Evolutionary conservation across 345 rosid genomes (phyloP).

Genomic region (Euphorbia lathyris): DNA sequence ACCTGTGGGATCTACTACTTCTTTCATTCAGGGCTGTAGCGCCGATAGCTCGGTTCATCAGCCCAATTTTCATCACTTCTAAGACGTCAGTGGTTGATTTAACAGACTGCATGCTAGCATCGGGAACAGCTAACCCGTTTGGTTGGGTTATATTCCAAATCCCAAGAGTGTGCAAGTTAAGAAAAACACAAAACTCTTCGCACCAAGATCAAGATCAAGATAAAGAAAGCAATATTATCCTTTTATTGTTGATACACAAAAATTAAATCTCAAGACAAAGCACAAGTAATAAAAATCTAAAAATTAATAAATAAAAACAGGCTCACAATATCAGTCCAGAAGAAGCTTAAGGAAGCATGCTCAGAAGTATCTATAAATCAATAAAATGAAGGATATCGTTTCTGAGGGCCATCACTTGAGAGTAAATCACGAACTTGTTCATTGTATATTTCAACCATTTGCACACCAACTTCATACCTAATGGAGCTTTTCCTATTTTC

Average conservation of each 20-base stretch:
- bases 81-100: slow-evolving; percentile 79
- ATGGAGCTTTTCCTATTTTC: slow-evolving; percentile 63
- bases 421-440: slow-evolving; percentile 99
- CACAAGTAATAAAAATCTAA: background rate
- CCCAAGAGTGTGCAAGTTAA: slow-evolving; percentile 96
- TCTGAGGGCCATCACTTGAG: slow-evolving; percentile 55
- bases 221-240: background rate
- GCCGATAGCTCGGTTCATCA: slow-evolving; percentile 79
- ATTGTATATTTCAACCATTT: slow-evolving; percentile 96
- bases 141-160: slow-evolving; percentile 92
- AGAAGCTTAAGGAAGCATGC: slow-evolving; percentile 1
- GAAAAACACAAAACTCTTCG: slow-evolving; percentile 28
- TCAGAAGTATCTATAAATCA: slow-evolving; percentile 7
- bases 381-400: slow-evolving; percentile 73
- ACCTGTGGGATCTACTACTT: slow-evolving; percentile 99
- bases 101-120: slow-evolving; percentile 86
- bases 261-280: slow-evolving; percentile 1
- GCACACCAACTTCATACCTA: slow-evolving; percentile 85
- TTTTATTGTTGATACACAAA: background rate
- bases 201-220: slow-evolving; percentile 7
- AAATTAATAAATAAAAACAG: background rate
- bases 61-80: slow-evolving; percentile 79
- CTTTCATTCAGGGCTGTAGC: slow-evolving; percentile 93
- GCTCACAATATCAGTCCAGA: background rate
- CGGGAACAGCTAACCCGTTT: slow-evolving; percentile 98